Evolutionary conservation across 257 asterid species (phyloP).

Genomic region (Echites panduratus): DNA sequence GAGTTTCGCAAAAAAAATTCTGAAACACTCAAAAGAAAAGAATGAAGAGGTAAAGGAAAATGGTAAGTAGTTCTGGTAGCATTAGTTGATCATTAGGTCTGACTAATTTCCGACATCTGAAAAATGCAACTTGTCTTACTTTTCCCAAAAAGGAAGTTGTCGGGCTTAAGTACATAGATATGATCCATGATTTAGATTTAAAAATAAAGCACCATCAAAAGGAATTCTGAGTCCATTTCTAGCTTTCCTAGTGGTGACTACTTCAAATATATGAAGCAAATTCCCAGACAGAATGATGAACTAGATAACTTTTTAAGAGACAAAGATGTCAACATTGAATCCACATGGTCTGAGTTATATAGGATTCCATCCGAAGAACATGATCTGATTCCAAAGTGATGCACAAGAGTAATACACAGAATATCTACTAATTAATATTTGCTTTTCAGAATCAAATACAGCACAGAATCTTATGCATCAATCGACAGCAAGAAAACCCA

Average conservation of each 20-base stretch:
- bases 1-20: not conserved
- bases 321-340: not conserved
- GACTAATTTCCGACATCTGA: not conserved
- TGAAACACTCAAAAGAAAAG: not conserved
- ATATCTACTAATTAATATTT: not conserved
- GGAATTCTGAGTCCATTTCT: not conserved
- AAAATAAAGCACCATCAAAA: not conserved
- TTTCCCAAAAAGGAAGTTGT: not conserved
- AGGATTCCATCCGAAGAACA: not conserved
- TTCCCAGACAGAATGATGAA: not conserved
- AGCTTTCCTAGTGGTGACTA: not conserved
- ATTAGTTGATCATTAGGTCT: not conserved
- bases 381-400: not conserved
- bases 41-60: not conserved
- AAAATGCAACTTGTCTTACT: not conserved
- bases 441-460: not conserved
- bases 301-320: not conserved
- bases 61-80: not conserved
- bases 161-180: not conserved
- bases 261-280: not conserved
- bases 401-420: not conserved
- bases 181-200: not conserved
- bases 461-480: not conserved
- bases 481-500: not conserved
- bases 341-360: not conserved